Evolutionary conservation across 176 grass and related monocot species (phyloP).

Genomic region (Tillandsia fasciculata): DNA sequence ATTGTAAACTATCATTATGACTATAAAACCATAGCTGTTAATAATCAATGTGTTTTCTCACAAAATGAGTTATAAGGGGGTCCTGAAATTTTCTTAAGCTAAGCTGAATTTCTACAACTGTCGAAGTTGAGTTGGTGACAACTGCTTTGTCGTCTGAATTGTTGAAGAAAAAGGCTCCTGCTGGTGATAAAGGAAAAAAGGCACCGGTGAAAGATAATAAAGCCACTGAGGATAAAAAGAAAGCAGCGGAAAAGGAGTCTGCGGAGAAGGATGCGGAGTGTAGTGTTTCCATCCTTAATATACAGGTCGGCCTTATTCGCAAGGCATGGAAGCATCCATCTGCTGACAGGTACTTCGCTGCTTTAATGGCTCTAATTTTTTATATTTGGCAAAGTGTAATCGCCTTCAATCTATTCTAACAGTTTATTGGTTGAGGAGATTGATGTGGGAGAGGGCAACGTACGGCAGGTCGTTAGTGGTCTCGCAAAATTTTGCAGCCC

Average conservation of each 20-base stretch:
- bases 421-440: conserved; percentile 98
- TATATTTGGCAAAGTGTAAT: not conserved
- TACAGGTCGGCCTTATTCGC: conserved; percentile 76
- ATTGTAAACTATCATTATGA: not conserved
- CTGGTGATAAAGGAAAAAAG: conserved; percentile 33
- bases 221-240: conserved; percentile 62
- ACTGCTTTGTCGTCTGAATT: conserved; percentile 24
- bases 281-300: conserved; percentile 66
- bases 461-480: conserved; percentile 90
- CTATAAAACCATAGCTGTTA: too few relatives aligned
- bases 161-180: conserved; percentile 36
- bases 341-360: conserved; percentile 68
- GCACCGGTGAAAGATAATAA: conserved; percentile 32
- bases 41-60: too few relatives aligned
- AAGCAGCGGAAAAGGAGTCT: conserved; percentile 31
- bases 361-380: not conserved
- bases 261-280: conserved; percentile 80
- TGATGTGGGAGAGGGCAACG: conserved; percentile 83
- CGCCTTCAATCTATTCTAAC: conserved; percentile 1
- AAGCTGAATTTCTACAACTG: not conserved
- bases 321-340: conserved; percentile 96
- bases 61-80: too few relatives aligned
- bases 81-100: too few relatives aligned
- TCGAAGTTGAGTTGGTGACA: conserved; percentile 4
- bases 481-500: conserved; percentile 89